Conservation (phyloP, 805 yeast genomes). For the Candida wancherniae region DNA sequence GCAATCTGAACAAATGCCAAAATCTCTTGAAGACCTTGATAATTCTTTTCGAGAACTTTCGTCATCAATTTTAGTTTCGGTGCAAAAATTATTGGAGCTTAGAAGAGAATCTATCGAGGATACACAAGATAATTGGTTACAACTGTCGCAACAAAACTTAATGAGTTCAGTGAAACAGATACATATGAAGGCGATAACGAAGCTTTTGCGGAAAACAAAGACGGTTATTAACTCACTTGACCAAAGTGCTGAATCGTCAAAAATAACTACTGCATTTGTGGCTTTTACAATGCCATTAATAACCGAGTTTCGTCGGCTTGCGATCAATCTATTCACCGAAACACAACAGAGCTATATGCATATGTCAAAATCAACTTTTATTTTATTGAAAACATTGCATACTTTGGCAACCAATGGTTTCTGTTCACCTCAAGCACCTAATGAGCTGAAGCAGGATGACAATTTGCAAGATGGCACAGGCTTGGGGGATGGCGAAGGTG, state of each 20-base stretch:
- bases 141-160: conserved; percentile 42
- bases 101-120: conserved; percentile 32
- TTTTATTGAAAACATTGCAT: conserved; percentile 51
- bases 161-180: conserved; percentile 38
- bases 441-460: conserved; percentile 55
- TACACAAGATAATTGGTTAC: conserved; percentile 66
- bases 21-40: conserved; percentile 44
- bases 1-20: too few relatives aligned
- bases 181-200: conserved; percentile 34
- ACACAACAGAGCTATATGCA: conserved; percentile 46
- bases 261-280: conserved; percentile 42
- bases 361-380: conserved; percentile 57
- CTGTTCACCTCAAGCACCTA: conserved; percentile 83
- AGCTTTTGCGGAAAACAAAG: conserved; percentile 33
- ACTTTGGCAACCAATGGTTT: conserved; percentile 75
- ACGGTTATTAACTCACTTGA: conserved; percentile 30
- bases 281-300: conserved; percentile 61
- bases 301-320: conserved; percentile 52
- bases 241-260: conserved; percentile 34
- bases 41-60: conserved; percentile 45
- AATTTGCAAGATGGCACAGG: conserved; percentile 84
- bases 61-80: conserved; percentile 56
- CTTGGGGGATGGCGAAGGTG: conserved; percentile 90
- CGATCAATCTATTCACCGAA: conserved; percentile 39
- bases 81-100: conserved; percentile 53